Conservation (phyloP, 2,329 filamentous ascomycete species). For the Xenosphaeropsis pyriputrescens region DNA sequence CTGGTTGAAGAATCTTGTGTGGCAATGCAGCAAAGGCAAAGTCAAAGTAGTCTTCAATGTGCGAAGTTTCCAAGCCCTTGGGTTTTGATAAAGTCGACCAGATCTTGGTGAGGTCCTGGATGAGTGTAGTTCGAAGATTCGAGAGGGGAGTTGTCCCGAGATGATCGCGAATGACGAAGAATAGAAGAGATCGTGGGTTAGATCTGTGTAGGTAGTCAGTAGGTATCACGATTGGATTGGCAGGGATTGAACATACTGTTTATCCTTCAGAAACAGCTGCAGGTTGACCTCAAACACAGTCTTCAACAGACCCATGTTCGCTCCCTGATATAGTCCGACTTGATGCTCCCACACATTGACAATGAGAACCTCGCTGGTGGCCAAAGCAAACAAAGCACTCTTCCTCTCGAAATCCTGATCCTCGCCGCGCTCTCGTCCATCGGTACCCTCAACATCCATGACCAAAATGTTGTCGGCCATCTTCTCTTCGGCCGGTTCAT, state of each 20-base stretch:
- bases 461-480: slow-evolving; percentile 98
- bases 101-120: slow-evolving; percentile 82
- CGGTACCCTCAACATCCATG: slow-evolving; percentile 98
- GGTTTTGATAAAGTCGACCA: slow-evolving; percentile 93
- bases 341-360: slow-evolving; percentile 99
- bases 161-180: slow-evolving; percentile 98
- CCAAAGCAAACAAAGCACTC: slow-evolving; percentile 90
- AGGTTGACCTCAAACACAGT: slow-evolving; percentile 98
- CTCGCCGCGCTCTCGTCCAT: slow-evolving; percentile 89
- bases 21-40: slow-evolving; percentile 93
- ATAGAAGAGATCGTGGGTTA: slow-evolving; percentile 78
- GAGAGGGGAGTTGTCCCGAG: slow-evolving; percentile 80
- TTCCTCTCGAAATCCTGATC: slow-evolving; percentile 99
- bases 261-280: slow-evolving; percentile 92
- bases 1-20: slow-evolving; percentile 91
- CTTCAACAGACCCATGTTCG: slow-evolving; percentile 97
- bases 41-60: slow-evolving; percentile 95
- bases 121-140: slow-evolving; percentile 79
- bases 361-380: slow-evolving; percentile 93
- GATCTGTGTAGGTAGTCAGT: slow-evolving; percentile 36
- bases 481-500: slow-evolving; percentile 29
- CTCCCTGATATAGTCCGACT: slow-evolving; percentile 92
- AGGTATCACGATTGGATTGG: slow-evolving; percentile 6
- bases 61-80: slow-evolving; percentile 69
- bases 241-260: slow-evolving; percentile 44